Evolutionary conservation across 768 basidiomycete genomes (phyloP), one percentile per base, ranked within the genome.

Genomic region (Cantharellus cinnabarinus): DNA sequence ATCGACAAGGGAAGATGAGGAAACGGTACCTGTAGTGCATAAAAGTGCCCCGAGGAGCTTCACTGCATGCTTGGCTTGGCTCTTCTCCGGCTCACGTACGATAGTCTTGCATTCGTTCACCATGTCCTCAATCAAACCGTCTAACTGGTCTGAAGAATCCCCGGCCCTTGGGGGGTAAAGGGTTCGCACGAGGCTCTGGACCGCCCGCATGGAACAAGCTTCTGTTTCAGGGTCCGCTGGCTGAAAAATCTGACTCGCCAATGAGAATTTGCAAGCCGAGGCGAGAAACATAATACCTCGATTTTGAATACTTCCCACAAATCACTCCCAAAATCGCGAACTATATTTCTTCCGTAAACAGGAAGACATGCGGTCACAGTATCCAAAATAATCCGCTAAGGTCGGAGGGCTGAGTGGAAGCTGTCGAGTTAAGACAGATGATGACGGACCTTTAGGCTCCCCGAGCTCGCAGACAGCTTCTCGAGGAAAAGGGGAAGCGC

Each of bases 271-370:
- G 35, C 34, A 42, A 60, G 35, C 37, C n/a, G 4, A 4, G 59
- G 60, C 3, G 64, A 59, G 7, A 20, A 57, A 4, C 4, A n/a
- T 3, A 64, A 58, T 60, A 86, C 93, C 77, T 98, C 95, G 35
- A 97, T 75, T 67, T 89, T 94, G 41, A 98, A 68, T 0, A 83
- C 76, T 68, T 83, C 91, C 89, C 91, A 95, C n/a, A 98, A 69
- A 63, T 89, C 83, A 2, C 75, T 74, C 1, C 84, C 85, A 59
- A 77, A 76, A 5, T 77, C 76, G 10, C 76, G 75, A 2, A 80
- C 80, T 2, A 80, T 70, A 2, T 70, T 70, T 0, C 78, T 65
- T 2, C 93, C 95, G 67, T 94, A 98, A 0, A 87, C 79, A 2
- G 94, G 89, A 53, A 98, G 75, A 66, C 86, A 91, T 2, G 70